A percentile compares a stretch with the other conserved stretches of the same genome.
Conservation (phyloP, 306 rosid species). For the Acmispon strigosus region DNA sequence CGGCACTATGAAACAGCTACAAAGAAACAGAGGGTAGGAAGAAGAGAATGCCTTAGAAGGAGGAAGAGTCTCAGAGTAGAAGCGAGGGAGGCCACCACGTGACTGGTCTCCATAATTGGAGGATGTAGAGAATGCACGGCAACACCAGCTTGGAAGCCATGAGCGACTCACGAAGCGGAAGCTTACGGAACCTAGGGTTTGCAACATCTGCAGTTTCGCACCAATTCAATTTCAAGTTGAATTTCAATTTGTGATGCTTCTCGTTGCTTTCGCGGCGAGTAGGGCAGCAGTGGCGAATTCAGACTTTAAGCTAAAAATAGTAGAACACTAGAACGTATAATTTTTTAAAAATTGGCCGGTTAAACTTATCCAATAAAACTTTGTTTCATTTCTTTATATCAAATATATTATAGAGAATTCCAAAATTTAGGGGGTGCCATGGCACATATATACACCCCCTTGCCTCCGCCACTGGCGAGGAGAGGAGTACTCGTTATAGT, state of each 20-base stretch:
- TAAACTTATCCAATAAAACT: no score
- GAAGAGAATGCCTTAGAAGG: conserved; percentile 54
- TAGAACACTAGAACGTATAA: no score
- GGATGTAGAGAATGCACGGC: conserved; percentile 56
- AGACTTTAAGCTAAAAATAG: no score
- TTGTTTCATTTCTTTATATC: no score
- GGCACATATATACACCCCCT: no score
- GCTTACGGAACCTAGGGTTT: conserved; percentile 38
- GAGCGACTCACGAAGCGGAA: conserved; percentile 32
- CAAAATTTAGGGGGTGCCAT: no score
- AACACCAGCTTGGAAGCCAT: conserved; percentile 29
- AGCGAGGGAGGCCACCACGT: conserved; percentile 91
- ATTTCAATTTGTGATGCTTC: not conserved
- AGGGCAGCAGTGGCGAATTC: no score
- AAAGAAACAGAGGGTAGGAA: not conserved
- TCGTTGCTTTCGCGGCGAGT: no score
- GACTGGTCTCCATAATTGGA: conserved; percentile 53
- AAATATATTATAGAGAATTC: no score
- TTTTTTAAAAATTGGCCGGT: no score
- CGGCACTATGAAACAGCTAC: not conserved
- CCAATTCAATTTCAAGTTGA: conserved; percentile 7
- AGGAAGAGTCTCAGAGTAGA: conserved; percentile 74
- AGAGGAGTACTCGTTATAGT: no score
- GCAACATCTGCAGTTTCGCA: conserved; percentile 48
- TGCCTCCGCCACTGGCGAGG: no score